Evolutionary conservation across 306 rosid species (phyloP).

Genomic region (Ormosia emarginata): DNA sequence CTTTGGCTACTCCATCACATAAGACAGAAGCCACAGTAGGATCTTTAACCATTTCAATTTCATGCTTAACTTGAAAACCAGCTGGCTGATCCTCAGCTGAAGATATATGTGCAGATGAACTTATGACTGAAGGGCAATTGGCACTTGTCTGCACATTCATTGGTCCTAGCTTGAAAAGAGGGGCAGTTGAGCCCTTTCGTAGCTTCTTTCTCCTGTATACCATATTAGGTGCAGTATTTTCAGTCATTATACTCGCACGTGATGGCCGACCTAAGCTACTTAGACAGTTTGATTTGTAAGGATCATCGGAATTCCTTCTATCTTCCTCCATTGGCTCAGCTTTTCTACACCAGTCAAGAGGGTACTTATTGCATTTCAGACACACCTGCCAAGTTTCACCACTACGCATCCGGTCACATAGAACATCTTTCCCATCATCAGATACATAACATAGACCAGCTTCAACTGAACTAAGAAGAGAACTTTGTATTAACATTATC

Average conservation of each 20-base stretch:
- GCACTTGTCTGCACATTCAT: slow-evolving; percentile 37
- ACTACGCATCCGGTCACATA: slow-evolving; percentile 55
- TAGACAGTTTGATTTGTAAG: slow-evolving; percentile 35
- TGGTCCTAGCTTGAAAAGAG: slow-evolving; percentile 26
- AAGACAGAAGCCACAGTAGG: slow-evolving; percentile 22
- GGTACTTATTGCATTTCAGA: slow-evolving; percentile 44
- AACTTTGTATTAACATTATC: slow-evolving; percentile 58
- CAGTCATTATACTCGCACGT: slow-evolving; percentile 51
- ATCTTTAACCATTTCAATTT: slow-evolving; percentile 33
- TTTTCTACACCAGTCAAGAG: slow-evolving; percentile 49
- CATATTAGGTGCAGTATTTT: slow-evolving; percentile 37
- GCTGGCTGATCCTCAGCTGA: slow-evolving; percentile 44
- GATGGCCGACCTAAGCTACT: slow-evolving; percentile 47
- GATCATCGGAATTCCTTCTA: slow-evolving; percentile 38
- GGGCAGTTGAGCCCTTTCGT: slow-evolving; percentile 27
- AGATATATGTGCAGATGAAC: slow-evolving; percentile 42
- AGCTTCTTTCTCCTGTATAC: slow-evolving; percentile 75
- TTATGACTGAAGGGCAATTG: slow-evolving; percentile 45
- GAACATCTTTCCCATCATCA: slow-evolving; percentile 47
- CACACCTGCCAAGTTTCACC: slow-evolving; percentile 77
- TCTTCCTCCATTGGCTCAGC: slow-evolving; percentile 42
- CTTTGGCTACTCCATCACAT: slow-evolving; percentile 38
- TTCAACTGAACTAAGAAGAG: slow-evolving; percentile 52
- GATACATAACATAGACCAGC: slow-evolving; percentile 46
- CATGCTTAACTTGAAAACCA: slow-evolving; percentile 41